These are phyloP conservation scores for Pestalotiopsis sp. DNA, from an alignment of 2,329 filamentous ascomycete genomes.

Conservation along the genomic window DNA sequence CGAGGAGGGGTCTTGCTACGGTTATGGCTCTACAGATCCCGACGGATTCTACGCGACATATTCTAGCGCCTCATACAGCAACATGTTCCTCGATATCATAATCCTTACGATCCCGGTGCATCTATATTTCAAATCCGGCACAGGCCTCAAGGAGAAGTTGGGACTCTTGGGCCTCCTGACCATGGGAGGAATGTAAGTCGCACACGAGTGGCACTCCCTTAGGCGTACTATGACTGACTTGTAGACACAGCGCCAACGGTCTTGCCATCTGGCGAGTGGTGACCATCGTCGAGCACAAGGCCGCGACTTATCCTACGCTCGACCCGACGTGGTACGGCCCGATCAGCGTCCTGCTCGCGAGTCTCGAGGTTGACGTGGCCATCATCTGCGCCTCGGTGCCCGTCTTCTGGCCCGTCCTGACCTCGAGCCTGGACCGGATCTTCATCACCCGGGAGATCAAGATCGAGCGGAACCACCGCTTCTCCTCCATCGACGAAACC, in stretches of 20 bases:
- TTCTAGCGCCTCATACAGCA: constrained; percentile 16
- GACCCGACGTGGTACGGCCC: constrained; percentile 33
- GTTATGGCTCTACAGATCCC: constrained; percentile 18
- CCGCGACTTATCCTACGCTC: constrained; percentile 30
- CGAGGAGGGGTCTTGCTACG: constrained; percentile 18
- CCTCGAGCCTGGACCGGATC: constrained; percentile 29
- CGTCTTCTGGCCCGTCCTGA: constrained; percentile 34
- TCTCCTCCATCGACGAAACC: constrained; percentile 17
- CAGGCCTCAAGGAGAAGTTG: constrained; percentile 15
- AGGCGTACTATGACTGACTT: background rate
- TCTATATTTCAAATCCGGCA: constrained; percentile 18
- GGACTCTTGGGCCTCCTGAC: constrained; percentile 19
- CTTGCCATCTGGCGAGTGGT: constrained; percentile 31
- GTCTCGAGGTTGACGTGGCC: constrained; percentile 21
- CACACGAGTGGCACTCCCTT: background rate
- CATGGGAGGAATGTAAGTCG: constrained; percentile 21
- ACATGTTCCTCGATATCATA: constrained; percentile 22
- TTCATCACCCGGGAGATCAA: constrained; percentile 37
- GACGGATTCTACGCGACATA: constrained; percentile 20
- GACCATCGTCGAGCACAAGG: constrained; percentile 27
- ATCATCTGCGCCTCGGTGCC: constrained; percentile 32
- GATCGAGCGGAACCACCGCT: constrained; percentile 19
- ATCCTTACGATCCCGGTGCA: constrained; percentile 23
- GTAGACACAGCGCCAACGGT: constrained; percentile 16
- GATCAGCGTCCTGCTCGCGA: constrained; percentile 23